Conservation (phyloP, 2,329 filamentous ascomycete genomes). For the Exophiala spinifera region DNA sequence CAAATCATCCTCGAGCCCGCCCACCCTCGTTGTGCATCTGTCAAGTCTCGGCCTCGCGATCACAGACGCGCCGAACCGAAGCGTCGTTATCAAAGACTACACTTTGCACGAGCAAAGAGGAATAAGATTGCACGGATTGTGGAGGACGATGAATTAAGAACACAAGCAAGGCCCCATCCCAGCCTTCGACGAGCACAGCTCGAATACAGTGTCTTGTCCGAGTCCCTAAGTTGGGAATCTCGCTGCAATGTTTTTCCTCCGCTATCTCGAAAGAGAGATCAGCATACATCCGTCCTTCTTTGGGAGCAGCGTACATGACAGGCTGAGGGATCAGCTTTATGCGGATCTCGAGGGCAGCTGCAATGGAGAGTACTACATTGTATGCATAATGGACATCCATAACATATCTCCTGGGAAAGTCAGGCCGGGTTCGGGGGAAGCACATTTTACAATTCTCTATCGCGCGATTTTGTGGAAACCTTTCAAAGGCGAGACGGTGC, state of each 20-base stretch:
- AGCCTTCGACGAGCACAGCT: background rate
- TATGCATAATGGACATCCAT: constrained; percentile 95
- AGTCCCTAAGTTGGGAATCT: background rate
- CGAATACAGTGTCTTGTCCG: background rate
- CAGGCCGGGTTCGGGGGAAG: constrained; percentile 83
- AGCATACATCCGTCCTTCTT: constrained; percentile 97
- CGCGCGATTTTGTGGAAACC: constrained; percentile 96
- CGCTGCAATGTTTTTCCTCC: constrained; percentile 86
- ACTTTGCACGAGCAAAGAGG: background rate
- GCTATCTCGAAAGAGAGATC: constrained; percentile 92
- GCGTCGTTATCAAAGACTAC: background rate
- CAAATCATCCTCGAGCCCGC: no score
- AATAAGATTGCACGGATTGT: background rate
- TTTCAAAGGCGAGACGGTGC: constrained; percentile 93
- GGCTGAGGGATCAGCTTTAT: constrained; percentile 83
- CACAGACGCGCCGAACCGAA: no score
- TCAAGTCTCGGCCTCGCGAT: no score
- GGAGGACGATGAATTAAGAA: background rate
- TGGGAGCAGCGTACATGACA: constrained; percentile 85
- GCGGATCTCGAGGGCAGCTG: constrained; percentile 94
- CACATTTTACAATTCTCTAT: constrained; percentile 92
- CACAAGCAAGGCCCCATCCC: background rate
- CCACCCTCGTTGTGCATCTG: no score
- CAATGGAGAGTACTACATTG: constrained; percentile 94
- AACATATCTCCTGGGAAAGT: constrained; percentile 93